A percentile compares a stretch with the other conserved stretches of the same genome.
Evolutionary conservation across 257 asterid genomes (phyloP).

Genomic region (Anisodus tanguticus): DNA sequence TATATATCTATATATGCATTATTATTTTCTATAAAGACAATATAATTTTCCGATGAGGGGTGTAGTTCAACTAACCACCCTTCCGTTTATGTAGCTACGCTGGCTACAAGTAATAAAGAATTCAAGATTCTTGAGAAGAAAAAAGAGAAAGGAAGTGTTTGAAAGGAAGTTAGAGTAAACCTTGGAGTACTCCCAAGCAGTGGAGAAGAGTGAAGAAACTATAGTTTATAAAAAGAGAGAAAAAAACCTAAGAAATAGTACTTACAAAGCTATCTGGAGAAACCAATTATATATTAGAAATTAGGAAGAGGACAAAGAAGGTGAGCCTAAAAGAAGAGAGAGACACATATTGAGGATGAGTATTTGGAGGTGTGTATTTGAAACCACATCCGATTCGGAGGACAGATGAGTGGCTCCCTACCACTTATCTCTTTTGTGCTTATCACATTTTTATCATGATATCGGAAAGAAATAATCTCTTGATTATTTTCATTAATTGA

Average conservation of each 20-base stretch:
- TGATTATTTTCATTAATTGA: too few relatives aligned
- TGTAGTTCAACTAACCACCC: not conserved
- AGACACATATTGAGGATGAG: constrained; percentile 32
- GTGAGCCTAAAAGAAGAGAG: not conserved
- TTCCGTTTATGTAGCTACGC: not conserved
- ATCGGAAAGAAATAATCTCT: too few relatives aligned
- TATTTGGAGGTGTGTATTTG: constrained; percentile 13
- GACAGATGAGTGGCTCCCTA: not conserved
- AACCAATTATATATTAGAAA: not conserved
- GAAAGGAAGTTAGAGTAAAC: not conserved
- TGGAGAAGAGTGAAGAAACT: constrained; percentile 4
- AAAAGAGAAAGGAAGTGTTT: not conserved
- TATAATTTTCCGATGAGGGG: not conserved
- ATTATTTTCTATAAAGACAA: too few relatives aligned
- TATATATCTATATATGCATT: too few relatives aligned
- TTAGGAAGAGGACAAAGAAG: constrained; percentile 25
- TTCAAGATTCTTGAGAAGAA: not conserved
- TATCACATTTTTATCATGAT: not conserved
- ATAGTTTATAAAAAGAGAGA: not conserved
- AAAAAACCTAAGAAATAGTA: not conserved
- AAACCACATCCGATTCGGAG: not conserved
- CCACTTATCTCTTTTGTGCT: not conserved
- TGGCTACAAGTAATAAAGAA: not conserved
- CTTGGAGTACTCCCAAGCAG: constrained; percentile 13
- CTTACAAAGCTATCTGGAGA: not conserved